phyloP scores from a whole-genome alignment of 2,329 filamentous ascomycete species.

The Fusarium udum region DNA sequence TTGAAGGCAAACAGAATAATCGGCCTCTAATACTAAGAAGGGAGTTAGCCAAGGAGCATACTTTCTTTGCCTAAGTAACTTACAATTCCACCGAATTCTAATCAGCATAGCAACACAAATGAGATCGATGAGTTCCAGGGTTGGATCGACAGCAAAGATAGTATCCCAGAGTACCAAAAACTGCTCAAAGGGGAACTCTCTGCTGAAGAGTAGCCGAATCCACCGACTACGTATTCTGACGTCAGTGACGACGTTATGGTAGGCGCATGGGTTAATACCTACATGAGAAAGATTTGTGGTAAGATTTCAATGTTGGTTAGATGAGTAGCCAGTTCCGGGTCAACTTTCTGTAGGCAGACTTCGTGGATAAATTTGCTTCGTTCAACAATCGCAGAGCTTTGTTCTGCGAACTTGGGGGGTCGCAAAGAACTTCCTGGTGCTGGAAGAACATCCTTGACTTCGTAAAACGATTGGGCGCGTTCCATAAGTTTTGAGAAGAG shows the following conservation, averaged over 20 bases:
- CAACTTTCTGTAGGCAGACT: conserved; percentile 77
- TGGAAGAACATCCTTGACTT: conserved; percentile 57
- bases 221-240: conserved; percentile 71
- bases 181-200: conserved; percentile 91
- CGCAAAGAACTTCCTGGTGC: conserved; percentile 24
- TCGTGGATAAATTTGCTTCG: conserved; percentile 90
- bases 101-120: conserved; percentile 96
- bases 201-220: conserved; percentile 91
- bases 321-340: conserved; percentile 84
- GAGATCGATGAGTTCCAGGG: conserved; percentile 82
- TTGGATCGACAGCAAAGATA: conserved; percentile 86
- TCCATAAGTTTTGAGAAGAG: conserved; percentile 91
- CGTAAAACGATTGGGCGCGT: conserved; percentile 85
- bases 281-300: conserved; percentile 98
- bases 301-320: conserved; percentile 85
- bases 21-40: conserved; percentile 76
- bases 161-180: conserved; percentile 89
- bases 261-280: conserved; percentile 42
- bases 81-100: conserved; percentile 88
- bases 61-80: conserved; percentile 46
- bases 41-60: conserved; percentile 36
- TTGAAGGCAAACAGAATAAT: conserved; percentile 87
- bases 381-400: conserved; percentile 74
- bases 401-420: conserved; percentile 42
- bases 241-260: background rate